Base-by-base conservation (phyloP, 306 rosid species). In the Glycine soja region DNA sequence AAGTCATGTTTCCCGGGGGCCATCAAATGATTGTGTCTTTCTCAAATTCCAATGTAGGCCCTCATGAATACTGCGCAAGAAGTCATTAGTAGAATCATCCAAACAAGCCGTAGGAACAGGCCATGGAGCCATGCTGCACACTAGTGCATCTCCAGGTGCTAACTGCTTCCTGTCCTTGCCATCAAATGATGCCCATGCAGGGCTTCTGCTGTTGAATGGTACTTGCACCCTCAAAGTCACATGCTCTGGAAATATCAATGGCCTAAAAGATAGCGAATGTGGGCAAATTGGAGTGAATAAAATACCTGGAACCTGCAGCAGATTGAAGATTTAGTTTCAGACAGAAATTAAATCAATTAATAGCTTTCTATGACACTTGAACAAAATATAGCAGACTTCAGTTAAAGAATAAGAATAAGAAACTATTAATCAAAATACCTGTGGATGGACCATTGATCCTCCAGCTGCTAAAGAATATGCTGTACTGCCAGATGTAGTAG, bases 401-500 rank as follows among this genome's bases (percentile, higher is more conserved):
- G 30, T 24, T 24, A 24, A 24, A 57, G 48, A 30, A 70, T 58
- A 9, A 70, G 67, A 74, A 56, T 50, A 32, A 69, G 66, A 16
- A 32, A 34, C 30, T 57, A 53, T 65, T 53, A 45, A 58, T 54
- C 6, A 47, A 84, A 81, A 76, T 87, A 93, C 99, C 97, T 95
- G 99, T 38, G 99, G 99, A 86, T 95, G 99, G 79, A 95, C 98
- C 99, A 95, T 93, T 65, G 99, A 95, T 81, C 99, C 99, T 82
- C 98, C 99, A 74, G 99, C 98, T 30, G 99, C 99, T 90, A 95
- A 84, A 8, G 99, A 93, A 89, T 95, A 95, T 3, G 99, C 98
- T 11, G 98, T 95, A 74, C 99, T 95, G 46, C 99, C 99, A 16
- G 99, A 93, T 57, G 98, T 95, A 48, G 99, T 95, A 0, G 99